Evolutionary conservation across 2,329 filamentous ascomycete genomes (phyloP).

Genomic region (Epichloe amarillans): DNA sequence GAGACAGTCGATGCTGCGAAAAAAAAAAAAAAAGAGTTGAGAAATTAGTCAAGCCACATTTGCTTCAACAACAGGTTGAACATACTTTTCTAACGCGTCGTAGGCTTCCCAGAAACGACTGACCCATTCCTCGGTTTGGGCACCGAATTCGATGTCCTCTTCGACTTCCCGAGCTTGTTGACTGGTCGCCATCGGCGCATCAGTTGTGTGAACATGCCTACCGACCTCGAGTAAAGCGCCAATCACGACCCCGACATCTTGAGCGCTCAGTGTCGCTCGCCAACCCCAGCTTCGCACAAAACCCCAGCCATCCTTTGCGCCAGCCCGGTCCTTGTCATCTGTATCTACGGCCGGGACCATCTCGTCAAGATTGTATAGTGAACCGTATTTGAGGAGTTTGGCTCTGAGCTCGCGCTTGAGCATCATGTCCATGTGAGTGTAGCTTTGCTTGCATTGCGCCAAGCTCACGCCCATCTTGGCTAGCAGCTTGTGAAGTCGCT

Average conservation of each 20-base stretch:
- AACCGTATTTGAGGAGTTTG: conserved; percentile 81
- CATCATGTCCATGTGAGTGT: conserved; percentile 97
- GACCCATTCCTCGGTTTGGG: conserved; percentile 51
- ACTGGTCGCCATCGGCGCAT: conserved; percentile 16
- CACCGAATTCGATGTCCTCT: conserved; percentile 33
- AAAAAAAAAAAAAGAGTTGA: background rate
- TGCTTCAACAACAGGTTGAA: conserved; percentile 5
- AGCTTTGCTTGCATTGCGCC: conserved; percentile 86
- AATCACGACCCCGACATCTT: conserved; percentile 86
- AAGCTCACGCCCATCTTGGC: conserved; percentile 97
- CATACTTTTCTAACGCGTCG: conserved; percentile 56
- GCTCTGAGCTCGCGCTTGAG: conserved; percentile 77
- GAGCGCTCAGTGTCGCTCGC: conserved; percentile 84
- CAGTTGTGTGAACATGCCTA: conserved; percentile 31
- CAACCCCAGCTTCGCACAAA: conserved; percentile 97
- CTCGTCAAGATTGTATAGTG: conserved; percentile 85
- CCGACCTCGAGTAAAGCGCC: conserved; percentile 90
- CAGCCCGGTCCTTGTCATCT: conserved; percentile 53
- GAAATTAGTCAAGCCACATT: too few species aligned
- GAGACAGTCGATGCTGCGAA: conserved; percentile 55
- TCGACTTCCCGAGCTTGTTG: conserved; percentile 28
- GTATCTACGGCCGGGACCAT: conserved; percentile 71
- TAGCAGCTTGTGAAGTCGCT: conserved; percentile 81
- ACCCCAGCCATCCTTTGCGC: conserved; percentile 84
- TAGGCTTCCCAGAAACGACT: conserved; percentile 59